Percentiles rank a stretch among this genome's conserved stretches.
Evolutionary conservation across 202 grass and related monocot species (phyloP).

Genomic region (Digitaria exilis): DNA sequence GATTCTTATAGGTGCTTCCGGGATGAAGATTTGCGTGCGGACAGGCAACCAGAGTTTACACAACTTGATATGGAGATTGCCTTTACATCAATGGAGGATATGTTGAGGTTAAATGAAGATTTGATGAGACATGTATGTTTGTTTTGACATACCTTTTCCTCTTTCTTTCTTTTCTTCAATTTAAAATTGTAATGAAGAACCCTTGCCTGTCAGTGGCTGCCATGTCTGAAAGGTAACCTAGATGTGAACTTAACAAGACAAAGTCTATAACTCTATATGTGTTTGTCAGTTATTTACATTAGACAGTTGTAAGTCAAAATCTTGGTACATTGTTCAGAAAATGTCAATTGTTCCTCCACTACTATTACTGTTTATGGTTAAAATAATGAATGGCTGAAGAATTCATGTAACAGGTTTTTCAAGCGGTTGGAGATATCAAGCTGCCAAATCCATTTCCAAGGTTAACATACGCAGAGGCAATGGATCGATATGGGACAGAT

Average conservation of each 20-base stretch:
- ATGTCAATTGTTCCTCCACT: conserved; percentile 6
- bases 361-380: conserved; percentile 19
- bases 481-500: conserved; percentile 88
- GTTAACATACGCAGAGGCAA: conserved; percentile 82
- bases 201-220: neutral
- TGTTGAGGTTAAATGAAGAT: conserved; percentile 94
- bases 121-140: conserved; percentile 88
- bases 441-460: conserved; percentile 87
- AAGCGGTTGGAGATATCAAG: conserved; percentile 73
- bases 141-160: conserved; percentile 12
- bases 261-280: neutral
- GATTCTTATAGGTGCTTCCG: conserved; percentile 83
- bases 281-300: conserved; percentile 13
- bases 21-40: conserved; percentile 96
- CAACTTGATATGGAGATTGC: conserved; percentile 98
- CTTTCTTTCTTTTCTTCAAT: neutral
- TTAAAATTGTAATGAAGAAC: neutral
- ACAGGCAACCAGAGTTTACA: conserved; percentile 97
- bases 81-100: conserved; percentile 91
- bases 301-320: conserved; percentile 1
- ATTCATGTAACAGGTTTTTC: conserved; percentile 74
- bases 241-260: neutral
- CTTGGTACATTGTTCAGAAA: neutral
- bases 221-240: neutral
- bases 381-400: conserved; percentile 21